Evolutionary conservation across 176 grass and related monocot species (phyloP), one percentile per base, ranked within the genome.

Genomic region (Carex myosuroides): DNA sequence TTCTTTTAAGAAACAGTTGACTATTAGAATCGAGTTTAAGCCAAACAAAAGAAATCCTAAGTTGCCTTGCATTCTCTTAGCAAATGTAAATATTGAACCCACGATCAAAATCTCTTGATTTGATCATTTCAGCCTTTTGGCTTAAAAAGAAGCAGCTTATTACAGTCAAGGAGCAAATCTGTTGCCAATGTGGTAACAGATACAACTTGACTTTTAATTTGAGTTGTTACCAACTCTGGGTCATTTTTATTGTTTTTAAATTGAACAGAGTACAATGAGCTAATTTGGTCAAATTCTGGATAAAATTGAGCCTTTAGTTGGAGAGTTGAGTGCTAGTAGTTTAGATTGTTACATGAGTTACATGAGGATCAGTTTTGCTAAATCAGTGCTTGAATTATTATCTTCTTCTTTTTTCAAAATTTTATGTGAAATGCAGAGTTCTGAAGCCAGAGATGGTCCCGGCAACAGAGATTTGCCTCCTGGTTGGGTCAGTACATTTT

Each of bases 401-500:
- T 54, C n/a, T 52, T 88, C 61, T 5, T 30, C 13, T 30, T 61
- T 52, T 84, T 14, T 86, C 53, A 70, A 66, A 80, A 64, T 17
- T 54, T 82, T 30, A 5, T n/a, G 68, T 56, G 61, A 50, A 70
- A 73, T 90, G 24, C 82, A 97, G 95, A 84, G 67, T 54, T 57
- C 73, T 59, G 80, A 90, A 84, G 72, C 73, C 79, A 85, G 87
- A 82, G 69, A 90, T 59, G 35, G 30, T 65, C 86, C 69, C 46
- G 64, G n/a, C 17, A 83, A 88, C 78, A 76, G 59, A 71, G 32
- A 42, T 33, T 84, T 99, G 56, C 89, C 96, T 90, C 83, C 81
- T 61, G 88, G 89, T 89, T 95, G 93, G 96, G 96, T 99, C 66
- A 91, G 91, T 89, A 68, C 70, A 42, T 83, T 21, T 48, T 81